Conservation (phyloP, 345 rosid species). For the Sonneratia alba region DNA sequence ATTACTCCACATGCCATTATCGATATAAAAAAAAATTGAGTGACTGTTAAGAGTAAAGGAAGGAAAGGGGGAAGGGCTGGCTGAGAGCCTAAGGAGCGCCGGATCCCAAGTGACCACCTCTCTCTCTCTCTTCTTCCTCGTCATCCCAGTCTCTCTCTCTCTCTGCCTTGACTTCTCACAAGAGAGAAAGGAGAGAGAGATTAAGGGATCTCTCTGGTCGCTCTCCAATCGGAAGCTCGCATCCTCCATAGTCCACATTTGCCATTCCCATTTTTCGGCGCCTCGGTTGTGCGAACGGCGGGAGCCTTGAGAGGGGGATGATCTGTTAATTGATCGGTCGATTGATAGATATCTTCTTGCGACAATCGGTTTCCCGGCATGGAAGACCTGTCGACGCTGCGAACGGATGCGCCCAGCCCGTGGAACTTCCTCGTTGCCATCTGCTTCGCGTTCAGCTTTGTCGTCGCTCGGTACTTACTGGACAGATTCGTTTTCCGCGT, state of each 20-base stretch:
- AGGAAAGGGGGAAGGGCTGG: no score
- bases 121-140: neutral
- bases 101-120: no score
- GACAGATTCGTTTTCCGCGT: slow-evolving; percentile 81
- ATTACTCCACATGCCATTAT: no score
- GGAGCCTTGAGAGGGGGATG: neutral
- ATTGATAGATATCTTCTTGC: neutral
- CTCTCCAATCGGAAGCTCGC: neutral
- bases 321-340: neutral
- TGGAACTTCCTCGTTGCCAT: slow-evolving; percentile 49
- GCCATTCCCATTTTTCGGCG: neutral
- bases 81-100: no score
- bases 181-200: neutral
- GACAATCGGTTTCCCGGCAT: slow-evolving; percentile 13
- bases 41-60: no score
- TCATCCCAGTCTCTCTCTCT: neutral
- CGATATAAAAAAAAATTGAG: no score
- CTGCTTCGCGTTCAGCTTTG: slow-evolving; percentile 54
- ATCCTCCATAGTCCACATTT: neutral
- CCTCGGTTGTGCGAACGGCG: neutral
- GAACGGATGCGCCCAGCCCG: slow-evolving; percentile 26
- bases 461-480: slow-evolving; percentile 47
- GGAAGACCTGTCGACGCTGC: slow-evolving; percentile 37
- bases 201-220: neutral
- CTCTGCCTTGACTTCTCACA: neutral